A percentile compares a stretch with the other conserved stretches of the same genome.
These are phyloP conservation scores for Fusarium kyushuense DNA, from an alignment of 2,329 filamentous ascomycete genomes.

Conservation along the genomic window DNA sequence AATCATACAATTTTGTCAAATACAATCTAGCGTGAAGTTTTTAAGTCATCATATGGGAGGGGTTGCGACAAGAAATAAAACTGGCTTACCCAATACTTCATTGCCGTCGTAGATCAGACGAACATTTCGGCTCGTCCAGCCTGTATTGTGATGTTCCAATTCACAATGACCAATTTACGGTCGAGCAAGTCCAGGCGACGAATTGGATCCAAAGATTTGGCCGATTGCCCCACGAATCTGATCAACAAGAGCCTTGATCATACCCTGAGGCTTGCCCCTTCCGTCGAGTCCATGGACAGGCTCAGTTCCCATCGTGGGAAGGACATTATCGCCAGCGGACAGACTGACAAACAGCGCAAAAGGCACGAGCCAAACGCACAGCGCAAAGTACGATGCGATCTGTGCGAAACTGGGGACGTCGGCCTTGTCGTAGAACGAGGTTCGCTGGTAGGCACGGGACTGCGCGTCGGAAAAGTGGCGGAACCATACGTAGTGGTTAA, in stretches of 20 bases:
- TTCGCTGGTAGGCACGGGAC: conserved; percentile 67
- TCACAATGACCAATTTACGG: conserved; percentile 28
- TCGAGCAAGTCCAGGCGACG: conserved; percentile 40
- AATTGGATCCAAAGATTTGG: conserved; percentile 54
- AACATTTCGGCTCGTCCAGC: conserved; percentile 6
- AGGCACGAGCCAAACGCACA: conserved; percentile 96
- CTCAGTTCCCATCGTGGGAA: conserved; percentile 87
- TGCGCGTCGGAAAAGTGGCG: conserved; percentile 82
- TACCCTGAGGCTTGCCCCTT: conserved; percentile 69
- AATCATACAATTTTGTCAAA: conserved; percentile 58
- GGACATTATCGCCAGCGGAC: conserved; percentile 92
- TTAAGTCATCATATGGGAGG: conserved; percentile 55
- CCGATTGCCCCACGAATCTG: conserved; percentile 65
- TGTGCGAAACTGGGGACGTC: conserved; percentile 87
- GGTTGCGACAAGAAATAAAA: neutral
- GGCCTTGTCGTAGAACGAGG: conserved; percentile 71
- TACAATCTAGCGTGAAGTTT: conserved; percentile 62
- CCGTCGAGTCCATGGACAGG: conserved; percentile 60
- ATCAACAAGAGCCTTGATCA: conserved; percentile 75
- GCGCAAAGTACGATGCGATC: conserved; percentile 94
- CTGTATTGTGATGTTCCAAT: neutral
- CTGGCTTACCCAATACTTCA: conserved; percentile 14
- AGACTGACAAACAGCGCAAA: conserved; percentile 95
- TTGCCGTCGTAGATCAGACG: rapidly evolving
- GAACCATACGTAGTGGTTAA: conserved; percentile 98